A percentile compares a stretch with the other conserved stretches of the same genome.
These are phyloP conservation scores for Coprinopsis cinerea DNA, from an alignment of 768 basidiomycete species.

Conservation along the genomic window DNA sequence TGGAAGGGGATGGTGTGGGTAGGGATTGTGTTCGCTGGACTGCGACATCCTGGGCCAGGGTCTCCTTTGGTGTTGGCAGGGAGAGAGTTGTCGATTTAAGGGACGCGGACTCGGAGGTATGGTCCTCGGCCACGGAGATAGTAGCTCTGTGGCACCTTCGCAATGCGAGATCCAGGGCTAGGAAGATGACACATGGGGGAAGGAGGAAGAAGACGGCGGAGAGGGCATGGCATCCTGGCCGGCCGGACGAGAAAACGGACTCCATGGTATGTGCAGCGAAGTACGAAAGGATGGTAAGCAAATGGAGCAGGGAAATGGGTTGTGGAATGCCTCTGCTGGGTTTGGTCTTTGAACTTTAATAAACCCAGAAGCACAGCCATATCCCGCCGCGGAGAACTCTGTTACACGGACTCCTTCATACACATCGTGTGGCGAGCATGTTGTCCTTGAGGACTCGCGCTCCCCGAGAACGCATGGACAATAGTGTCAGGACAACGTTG, in stretches of 20 bases:
- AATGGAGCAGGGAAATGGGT: not conserved
- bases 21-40: constrained; percentile 5
- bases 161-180: constrained; percentile 27
- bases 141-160: constrained; percentile 15
- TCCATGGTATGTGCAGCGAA: not conserved
- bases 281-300: too few relatives aligned
- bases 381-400: not conserved
- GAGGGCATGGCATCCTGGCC: not conserved
- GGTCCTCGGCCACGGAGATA: constrained; percentile 6
- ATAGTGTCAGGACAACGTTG: constrained; percentile 5
- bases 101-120: not conserved
- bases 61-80: constrained; percentile 3
- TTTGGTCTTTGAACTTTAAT: too few relatives aligned
- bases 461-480: not conserved
- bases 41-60: not conserved
- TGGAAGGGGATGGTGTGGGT: constrained; percentile 6
- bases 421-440: not conserved
- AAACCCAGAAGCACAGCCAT: not conserved
- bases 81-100: constrained; percentile 17
- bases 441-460: constrained; percentile 5
- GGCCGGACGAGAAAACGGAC: not conserved
- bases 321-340: too few relatives aligned
- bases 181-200: constrained; percentile 27
- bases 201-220: constrained; percentile 25
- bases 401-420: not conserved